Evolutionary conservation across 495 filamentous ascomycete genomes (phyloP).

Genomic region (Penicillium cosmopolitanum): DNA sequence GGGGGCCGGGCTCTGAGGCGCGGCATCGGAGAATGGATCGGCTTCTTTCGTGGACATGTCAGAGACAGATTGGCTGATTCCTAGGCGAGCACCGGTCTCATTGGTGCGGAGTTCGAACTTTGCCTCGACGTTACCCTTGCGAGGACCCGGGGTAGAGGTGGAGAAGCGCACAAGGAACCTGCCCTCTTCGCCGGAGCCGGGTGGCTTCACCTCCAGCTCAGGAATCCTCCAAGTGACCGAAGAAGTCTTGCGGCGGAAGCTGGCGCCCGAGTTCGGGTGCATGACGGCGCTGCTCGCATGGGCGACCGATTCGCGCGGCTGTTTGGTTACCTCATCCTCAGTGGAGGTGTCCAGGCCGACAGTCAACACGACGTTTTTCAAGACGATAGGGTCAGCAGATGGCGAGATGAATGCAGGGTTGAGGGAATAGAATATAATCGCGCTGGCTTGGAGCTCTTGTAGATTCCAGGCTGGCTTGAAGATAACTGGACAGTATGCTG

Average conservation of each 20-base stretch:
- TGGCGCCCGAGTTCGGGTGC: slow-evolving; percentile 54
- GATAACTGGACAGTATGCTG: slow-evolving; percentile 74
- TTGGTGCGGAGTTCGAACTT: slow-evolving; percentile 73
- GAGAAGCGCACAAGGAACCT: slow-evolving; percentile 82
- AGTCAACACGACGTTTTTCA: slow-evolving; percentile 82
- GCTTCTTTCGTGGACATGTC: slow-evolving; percentile 38
- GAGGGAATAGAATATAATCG: slow-evolving; percentile 83
- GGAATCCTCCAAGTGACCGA: slow-evolving; percentile 87
- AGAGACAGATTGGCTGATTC: slow-evolving; percentile 50
- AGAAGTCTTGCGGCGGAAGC: slow-evolving; percentile 85
- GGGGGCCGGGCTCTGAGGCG: slow-evolving; percentile 37
- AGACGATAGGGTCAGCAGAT: slow-evolving; percentile 53
- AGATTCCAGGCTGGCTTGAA: slow-evolving; percentile 83
- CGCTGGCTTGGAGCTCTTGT: slow-evolving; percentile 77
- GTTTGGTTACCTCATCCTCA: slow-evolving; percentile 44
- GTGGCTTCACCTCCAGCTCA: slow-evolving; percentile 65
- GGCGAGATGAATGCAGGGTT: slow-evolving; percentile 68
- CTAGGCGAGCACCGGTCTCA: slow-evolving; percentile 62
- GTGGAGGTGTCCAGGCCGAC: slow-evolving; percentile 69
- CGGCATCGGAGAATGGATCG: slow-evolving; percentile 73
- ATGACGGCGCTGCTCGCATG: slow-evolving; percentile 50
- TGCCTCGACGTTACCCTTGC: slow-evolving; percentile 77
- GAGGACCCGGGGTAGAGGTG: slow-evolving; percentile 73
- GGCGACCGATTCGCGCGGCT: slow-evolving; percentile 45
- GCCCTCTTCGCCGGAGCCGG: slow-evolving; percentile 44